Base-by-base conservation (phyloP, 1,284 basidiomycete genomes). In the Cutaneotrichosporon dermatis region DNA sequence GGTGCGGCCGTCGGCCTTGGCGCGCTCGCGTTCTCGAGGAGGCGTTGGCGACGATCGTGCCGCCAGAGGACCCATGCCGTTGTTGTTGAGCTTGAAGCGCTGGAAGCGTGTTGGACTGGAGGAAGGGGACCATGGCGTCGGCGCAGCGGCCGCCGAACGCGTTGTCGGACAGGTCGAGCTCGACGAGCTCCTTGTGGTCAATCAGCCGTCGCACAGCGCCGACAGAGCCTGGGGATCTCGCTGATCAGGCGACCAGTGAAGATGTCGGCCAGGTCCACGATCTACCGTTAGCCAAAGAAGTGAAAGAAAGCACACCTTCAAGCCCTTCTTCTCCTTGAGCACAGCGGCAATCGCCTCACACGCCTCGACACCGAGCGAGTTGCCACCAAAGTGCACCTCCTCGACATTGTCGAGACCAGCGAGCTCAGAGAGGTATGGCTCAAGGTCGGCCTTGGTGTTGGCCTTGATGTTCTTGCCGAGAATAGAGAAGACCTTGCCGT, bases 71-170 rank as follows among this genome's bases (percentile, higher is more conserved):
- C 96, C 96, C 39, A 99, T 85, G 37, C 95, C 95, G 78, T 98
- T 99, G 82, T 99, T 99, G 80, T 92, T 96, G 64, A 99, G 85
- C 71, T 88, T 89, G 73, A 99, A 85, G 59, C 91, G 83, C 71
- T 88, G 85, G 79, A 93, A 85, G 63, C 82, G 85, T 86, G 76
- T 92, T 95, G 69, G 86, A 81, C 55, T 84, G 84, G 68, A 96
- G 85, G 81, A 96, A 90, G 49, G 88, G 87, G 51, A 94, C 92
- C 80, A 99, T 90, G 48, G 94, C 92, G 70, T 96, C 91, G n/a
- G 95, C 92, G 44, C 90, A 94, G 69, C 95, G 87, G 36, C 92
- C 93, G 41, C 95, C 95, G 67, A 98, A 98, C 6, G 95, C 95
- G 70, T 99, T 99, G 79, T 99, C 94, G 67, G 87, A 90, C 46